Base-by-base conservation (phyloP, 345 rosid genomes). In the Jatropha curcas region DNA sequence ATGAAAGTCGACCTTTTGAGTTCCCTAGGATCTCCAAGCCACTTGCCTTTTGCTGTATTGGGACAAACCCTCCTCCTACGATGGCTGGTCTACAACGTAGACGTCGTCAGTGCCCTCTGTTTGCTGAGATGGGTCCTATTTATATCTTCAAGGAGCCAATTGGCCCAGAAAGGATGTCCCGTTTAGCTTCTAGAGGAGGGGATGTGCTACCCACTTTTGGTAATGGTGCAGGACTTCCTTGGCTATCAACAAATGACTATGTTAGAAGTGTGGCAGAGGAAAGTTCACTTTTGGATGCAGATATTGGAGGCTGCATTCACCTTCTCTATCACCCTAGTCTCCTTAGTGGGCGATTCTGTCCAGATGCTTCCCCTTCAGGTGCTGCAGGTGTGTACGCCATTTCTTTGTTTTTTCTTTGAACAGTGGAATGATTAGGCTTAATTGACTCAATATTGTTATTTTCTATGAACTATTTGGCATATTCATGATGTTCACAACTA, bases 51-150 rank as follows among this genome's bases (percentile, higher is more conserved):
- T 95, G 98, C 84, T 93, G 99, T 87, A 87, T 93, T 63, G 99
- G 99, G 60, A 95, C 99, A 74, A 95, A 95, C 77, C 98, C 99
- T 30, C 98, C 99, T 76, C 97, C 99, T 67, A 93, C 97, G 45
- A 87, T 95, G 87, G 97, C 99, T 75, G 99, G 98, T 70, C 86
- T 95, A 74, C 99, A 95, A 79, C 98, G 97, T 35, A 97, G 96
- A n/a, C 98, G 96, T 30, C 92, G 99, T 67, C 99, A 93, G 72
- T 93, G 97, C 77, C 98, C 99, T 72, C 79, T 95, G 76, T 95
- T 95, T 88, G 99, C 99, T 62, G 99, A 95, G 87, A 91, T 93
- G 94, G 99, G 99, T 33, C 94, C 98, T 70, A 74, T 95, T 75
- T 93, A 95, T 85, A 93, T 95, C 64, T 95, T 95, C 73, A 93